Percentiles rank a stretch among this genome's conserved stretches.
These are phyloP conservation scores for Alloascoidea hylecoeti DNA, from an alignment of 805 yeast species.

Conservation along the genomic window DNA sequence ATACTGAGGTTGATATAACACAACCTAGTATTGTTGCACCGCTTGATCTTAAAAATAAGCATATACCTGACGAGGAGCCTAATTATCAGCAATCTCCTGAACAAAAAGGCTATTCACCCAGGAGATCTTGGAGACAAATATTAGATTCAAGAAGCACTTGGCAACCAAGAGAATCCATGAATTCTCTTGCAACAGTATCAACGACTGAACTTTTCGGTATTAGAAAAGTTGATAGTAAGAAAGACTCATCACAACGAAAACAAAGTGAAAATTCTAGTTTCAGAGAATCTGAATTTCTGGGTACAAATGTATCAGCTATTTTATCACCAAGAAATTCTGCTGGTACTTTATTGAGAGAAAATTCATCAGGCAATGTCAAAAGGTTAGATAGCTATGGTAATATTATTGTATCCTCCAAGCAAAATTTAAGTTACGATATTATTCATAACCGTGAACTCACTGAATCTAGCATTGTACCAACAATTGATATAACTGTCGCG, in stretches of 20 bases:
- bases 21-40: conserved; percentile 5
- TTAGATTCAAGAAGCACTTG: conserved; percentile 12
- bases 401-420: too few relatives aligned
- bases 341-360: too few relatives aligned
- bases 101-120: conserved; percentile 18
- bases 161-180: conserved; percentile 29
- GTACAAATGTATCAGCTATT: too few relatives aligned
- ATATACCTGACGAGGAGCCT: too few relatives aligned
- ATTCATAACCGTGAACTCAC: too few relatives aligned
- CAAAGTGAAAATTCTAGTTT: too few relatives aligned
- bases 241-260: conserved; percentile 12
- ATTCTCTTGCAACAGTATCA: conserved; percentile 71
- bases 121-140: conserved; percentile 46
- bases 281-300: too few relatives aligned
- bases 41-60: conserved; percentile 13
- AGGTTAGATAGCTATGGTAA: not conserved
- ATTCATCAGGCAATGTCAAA: not conserved
- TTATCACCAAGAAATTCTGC: too few relatives aligned
- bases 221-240: conserved; percentile 46
- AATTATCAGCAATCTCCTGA: too few relatives aligned
- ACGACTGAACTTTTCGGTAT: conserved; percentile 75
- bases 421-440: not conserved
- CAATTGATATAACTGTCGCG: not conserved
- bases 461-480: not conserved
- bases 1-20: not conserved